A percentile compares a stretch with the other conserved stretches of the same genome.
Conservation (phyloP, 2,329 filamentous ascomycete species). For the Penicillium sp. region DNA sequence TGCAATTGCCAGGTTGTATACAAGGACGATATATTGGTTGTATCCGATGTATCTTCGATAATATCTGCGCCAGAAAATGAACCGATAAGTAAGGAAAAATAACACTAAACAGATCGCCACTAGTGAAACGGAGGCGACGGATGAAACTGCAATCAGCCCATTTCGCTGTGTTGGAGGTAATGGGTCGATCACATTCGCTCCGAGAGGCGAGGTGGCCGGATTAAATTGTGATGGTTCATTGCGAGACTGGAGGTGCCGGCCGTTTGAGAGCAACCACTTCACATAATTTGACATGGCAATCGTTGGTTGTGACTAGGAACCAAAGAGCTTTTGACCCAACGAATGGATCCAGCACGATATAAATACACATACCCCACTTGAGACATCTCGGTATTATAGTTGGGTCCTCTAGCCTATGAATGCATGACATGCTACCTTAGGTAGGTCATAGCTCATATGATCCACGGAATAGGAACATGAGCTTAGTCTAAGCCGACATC, state of each 20-base stretch:
- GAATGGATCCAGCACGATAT: background rate
- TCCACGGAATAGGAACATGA: too few relatives aligned
- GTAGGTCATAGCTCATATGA: too few relatives aligned
- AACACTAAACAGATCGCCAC: too few relatives aligned
- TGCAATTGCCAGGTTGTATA: background rate
- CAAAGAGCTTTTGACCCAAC: background rate
- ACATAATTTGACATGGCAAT: background rate
- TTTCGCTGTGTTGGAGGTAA: background rate
- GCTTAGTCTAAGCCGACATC: too few relatives aligned
- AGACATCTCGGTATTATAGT: too few relatives aligned
- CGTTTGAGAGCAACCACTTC: background rate
- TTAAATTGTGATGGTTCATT: background rate
- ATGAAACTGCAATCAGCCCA: background rate
- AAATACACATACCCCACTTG: background rate
- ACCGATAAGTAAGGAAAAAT: too few relatives aligned
- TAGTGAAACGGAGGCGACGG: too few relatives aligned
- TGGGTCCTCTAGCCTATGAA: too few relatives aligned
- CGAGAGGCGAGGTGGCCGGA: background rate
- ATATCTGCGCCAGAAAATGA: too few relatives aligned
- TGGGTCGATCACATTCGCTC: background rate
- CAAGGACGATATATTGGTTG: background rate
- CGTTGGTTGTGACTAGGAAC: background rate
- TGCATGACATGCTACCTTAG: too few relatives aligned
- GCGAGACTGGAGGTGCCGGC: background rate
- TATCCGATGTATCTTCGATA: background rate